Evolutionary conservation across 768 basidiomycete genomes (phyloP).

Genomic region (Boletales sp.): DNA sequence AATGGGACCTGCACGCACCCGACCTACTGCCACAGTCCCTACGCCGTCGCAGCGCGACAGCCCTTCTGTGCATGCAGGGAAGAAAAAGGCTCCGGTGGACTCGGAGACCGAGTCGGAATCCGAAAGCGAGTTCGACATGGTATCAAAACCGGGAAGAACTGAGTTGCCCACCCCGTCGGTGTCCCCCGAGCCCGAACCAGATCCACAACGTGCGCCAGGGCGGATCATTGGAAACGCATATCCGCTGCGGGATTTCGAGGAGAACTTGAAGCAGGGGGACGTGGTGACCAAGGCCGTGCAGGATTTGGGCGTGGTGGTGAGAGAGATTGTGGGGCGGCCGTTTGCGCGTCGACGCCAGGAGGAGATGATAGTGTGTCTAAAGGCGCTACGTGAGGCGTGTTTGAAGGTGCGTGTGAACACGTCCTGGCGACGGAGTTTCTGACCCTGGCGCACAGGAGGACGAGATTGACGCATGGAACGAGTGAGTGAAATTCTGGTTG

Average conservation of each 20-base stretch:
- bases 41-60: slow-evolving; percentile 3
- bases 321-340: slow-evolving; percentile 64
- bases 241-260: slow-evolving; percentile 75
- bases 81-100: slow-evolving; percentile 22
- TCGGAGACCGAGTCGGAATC: slow-evolving; percentile 57
- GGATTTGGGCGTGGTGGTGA: slow-evolving; percentile 69
- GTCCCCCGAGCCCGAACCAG: slow-evolving; percentile 42
- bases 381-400: slow-evolving; percentile 60
- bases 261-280: slow-evolving; percentile 69
- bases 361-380: slow-evolving; percentile 75
- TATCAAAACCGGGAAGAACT: slow-evolving; percentile 9
- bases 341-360: slow-evolving; percentile 65
- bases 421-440: too few species aligned
- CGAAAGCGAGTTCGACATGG: slow-evolving; percentile 31
- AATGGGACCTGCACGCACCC: slow-evolving; percentile 20
- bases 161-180: slow-evolving; percentile 52
- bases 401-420: slow-evolving; percentile 45
- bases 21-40: slow-evolving; percentile 11
- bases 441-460: slow-evolving; percentile 53
- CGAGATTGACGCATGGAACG: slow-evolving; percentile 81
- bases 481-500: slow-evolving; percentile 36
- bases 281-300: slow-evolving; percentile 83
- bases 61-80: slow-evolving; percentile 2
- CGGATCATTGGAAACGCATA: slow-evolving; percentile 71
- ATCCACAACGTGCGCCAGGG: slow-evolving; percentile 58